These are phyloP conservation scores for Escallonia herrerae DNA, from an alignment of 129 eudicot species.

Conservation along the genomic window DNA sequence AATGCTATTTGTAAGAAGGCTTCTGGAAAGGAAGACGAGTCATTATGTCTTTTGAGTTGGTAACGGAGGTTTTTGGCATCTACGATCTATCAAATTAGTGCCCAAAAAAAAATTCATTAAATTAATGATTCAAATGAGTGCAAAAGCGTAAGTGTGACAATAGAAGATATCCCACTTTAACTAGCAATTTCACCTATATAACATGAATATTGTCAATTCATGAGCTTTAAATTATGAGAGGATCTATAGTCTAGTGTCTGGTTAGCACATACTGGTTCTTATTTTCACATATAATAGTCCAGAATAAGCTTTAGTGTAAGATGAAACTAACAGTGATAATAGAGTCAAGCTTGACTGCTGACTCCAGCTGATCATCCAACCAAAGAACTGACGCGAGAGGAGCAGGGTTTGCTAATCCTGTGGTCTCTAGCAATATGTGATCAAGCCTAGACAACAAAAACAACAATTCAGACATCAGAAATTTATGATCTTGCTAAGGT, in stretches of 20 bases:
- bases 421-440: constrained; percentile 93
- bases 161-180: too few relatives aligned
- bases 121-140: too few relatives aligned
- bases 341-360: constrained; percentile 81
- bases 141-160: too few relatives aligned
- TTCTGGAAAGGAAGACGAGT: constrained; percentile 87
- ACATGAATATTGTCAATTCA: too few relatives aligned
- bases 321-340: constrained; percentile 64
- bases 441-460: constrained; percentile 55
- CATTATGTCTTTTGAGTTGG: constrained; percentile 70
- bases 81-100: constrained; percentile 47
- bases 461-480: background rate
- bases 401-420: constrained; percentile 98
- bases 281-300: too few relatives aligned
- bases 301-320: too few relatives aligned
- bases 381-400: constrained; percentile 96
- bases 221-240: too few relatives aligned
- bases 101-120: too few relatives aligned
- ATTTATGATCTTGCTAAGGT: too few relatives aligned
- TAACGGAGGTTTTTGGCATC: constrained; percentile 90
- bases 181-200: too few relatives aligned
- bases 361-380: constrained; percentile 94
- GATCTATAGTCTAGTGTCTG: too few relatives aligned
- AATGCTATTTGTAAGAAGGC: constrained; percentile 86
- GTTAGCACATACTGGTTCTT: too few relatives aligned